Evolutionary conservation across 768 basidiomycete species (phyloP).

Genomic region (Pleurotus citrinopileatus): DNA sequence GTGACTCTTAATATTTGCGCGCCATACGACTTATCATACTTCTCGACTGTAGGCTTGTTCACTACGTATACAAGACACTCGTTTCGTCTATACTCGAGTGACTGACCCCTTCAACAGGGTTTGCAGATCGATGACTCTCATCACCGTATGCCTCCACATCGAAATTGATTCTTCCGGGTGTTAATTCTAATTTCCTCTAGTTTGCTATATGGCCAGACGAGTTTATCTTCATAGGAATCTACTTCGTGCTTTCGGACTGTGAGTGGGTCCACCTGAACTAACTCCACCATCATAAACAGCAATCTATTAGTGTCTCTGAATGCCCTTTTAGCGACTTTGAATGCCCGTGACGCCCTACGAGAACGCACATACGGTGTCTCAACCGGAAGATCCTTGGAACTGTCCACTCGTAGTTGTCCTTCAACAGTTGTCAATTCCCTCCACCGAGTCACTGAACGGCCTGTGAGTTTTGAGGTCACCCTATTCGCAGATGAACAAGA

Average conservation of each 20-base stretch:
- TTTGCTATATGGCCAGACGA: conserved; percentile 41
- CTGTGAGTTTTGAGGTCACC: no score
- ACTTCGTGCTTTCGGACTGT: conserved; percentile 45
- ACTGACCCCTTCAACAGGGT: background rate
- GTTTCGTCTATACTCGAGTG: background rate
- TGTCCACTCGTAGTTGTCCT: background rate
- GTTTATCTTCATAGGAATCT: conserved; percentile 42
- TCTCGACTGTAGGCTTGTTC: conserved; percentile 10
- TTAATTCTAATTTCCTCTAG: conserved; percentile 30
- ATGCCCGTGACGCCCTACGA: conserved; percentile 10
- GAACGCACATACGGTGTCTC: background rate
- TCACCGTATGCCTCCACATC: conserved; percentile 24
- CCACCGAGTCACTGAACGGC: no score
- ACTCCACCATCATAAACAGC: background rate
- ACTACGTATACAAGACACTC: conserved; percentile 10
- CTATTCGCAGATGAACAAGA: no score
- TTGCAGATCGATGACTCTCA: conserved; percentile 19
- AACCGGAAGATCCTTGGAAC: background rate
- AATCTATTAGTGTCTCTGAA: conserved; percentile 33
- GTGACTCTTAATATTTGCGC: background rate
- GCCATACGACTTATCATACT: background rate
- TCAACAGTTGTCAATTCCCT: no score
- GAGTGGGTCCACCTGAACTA: conserved; percentile 11
- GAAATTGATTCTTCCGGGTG: conserved; percentile 12
- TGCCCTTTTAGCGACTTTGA: conserved; percentile 29